Base-by-base conservation (phyloP, 768 basidiomycete genomes). In the Kwoniella mangroviensis region DNA sequence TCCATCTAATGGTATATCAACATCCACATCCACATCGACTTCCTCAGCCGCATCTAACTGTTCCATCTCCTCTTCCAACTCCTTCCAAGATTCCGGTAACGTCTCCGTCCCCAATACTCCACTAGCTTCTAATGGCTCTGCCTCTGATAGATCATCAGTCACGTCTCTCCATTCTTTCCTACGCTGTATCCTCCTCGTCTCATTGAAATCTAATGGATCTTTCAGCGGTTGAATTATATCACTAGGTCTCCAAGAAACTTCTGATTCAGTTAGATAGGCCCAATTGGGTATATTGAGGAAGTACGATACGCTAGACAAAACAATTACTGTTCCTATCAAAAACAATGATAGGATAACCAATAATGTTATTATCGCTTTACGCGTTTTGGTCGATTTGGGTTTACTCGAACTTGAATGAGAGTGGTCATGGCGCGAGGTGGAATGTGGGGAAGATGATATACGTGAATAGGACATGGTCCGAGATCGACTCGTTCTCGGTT, bases 301-400 rank as follows among this genome's bases (percentile, higher is more conserved):
- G 83, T 91, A 92, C 21, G 94, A 91, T 58, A 98, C 88, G 24
- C 92, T 94, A 10, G 92, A 92, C 81, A 98, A 90, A 68, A 98
- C 94, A 83, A 92, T 76, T 83, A 97, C 88, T 21, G 95, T 98
- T 56, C 94, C 94, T 22, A 92, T 76, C 67, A 98, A 89, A 85
- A 95, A 84, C 75, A 93, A 87, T 67, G 89, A 90, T 76, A 96
- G 86, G 69, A 90, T 71, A 75, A 85, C 80, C 61, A 90, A 85
- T 21, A 86, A 80, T 67, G 85, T 79, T 75, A 87, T 84, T 40
- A 88, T 80, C 1, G 85, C 76, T 60, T 71, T 74, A 19, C 73
- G 70, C 17, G 77, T 72, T 43, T 57, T 63, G 3, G 63, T 65
- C 49, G 58, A 63, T 49, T 67, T 24, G 54, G 24, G 49, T 45